These are phyloP conservation scores for Boletus rufocinnamomeus DNA, from an alignment of 768 basidiomycete species.

Conservation along the genomic window DNA sequence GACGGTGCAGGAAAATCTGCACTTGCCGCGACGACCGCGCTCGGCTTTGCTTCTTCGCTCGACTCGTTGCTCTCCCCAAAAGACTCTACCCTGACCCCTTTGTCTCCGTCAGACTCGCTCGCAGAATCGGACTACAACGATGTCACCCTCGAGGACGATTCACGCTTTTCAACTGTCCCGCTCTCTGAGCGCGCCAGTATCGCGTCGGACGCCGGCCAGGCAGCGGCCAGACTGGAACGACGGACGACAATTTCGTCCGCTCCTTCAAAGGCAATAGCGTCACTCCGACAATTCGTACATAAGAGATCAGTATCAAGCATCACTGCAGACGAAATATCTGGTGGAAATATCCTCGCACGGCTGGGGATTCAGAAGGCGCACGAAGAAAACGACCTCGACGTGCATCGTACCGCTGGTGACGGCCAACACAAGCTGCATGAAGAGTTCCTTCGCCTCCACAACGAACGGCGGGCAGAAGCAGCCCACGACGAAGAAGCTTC, in stretches of 20 bases:
- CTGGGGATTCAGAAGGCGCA: slow-evolving; percentile 48
- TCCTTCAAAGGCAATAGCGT: slow-evolving; percentile 20
- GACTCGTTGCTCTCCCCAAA: slow-evolving; percentile 56
- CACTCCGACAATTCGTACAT: slow-evolving; percentile 42
- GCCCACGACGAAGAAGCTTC: slow-evolving; percentile 40
- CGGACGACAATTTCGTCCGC: slow-evolving; percentile 34
- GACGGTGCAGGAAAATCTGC: slow-evolving; percentile 17
- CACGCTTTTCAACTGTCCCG: slow-evolving; percentile 54
- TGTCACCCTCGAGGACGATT: slow-evolving; percentile 46
- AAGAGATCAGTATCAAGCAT: slow-evolving; percentile 64
- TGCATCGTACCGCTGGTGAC: slow-evolving; percentile 53
- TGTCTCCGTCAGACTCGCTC: slow-evolving; percentile 43
- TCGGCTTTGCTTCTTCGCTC: slow-evolving; percentile 32
- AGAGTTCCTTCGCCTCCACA: slow-evolving; percentile 70
- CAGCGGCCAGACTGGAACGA: slow-evolving; percentile 25
- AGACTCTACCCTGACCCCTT: slow-evolving; percentile 31
- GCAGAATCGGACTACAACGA: slow-evolving; percentile 69
- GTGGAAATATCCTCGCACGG: slow-evolving; percentile 50
- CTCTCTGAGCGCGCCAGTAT: slow-evolving; percentile 41
- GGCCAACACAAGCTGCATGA: slow-evolving; percentile 74
- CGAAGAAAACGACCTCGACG: slow-evolving; percentile 41
- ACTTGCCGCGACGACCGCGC: slow-evolving; percentile 6
- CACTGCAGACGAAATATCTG: slow-evolving; percentile 48
- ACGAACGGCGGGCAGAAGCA: slow-evolving; percentile 48
- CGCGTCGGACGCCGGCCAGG: slow-evolving; percentile 30